Percentiles rank a stretch among this genome's conserved stretches.
Evolutionary conservation across 2,329 filamentous ascomycete genomes (phyloP).

Genomic region (Rugonectria rugulosa): DNA sequence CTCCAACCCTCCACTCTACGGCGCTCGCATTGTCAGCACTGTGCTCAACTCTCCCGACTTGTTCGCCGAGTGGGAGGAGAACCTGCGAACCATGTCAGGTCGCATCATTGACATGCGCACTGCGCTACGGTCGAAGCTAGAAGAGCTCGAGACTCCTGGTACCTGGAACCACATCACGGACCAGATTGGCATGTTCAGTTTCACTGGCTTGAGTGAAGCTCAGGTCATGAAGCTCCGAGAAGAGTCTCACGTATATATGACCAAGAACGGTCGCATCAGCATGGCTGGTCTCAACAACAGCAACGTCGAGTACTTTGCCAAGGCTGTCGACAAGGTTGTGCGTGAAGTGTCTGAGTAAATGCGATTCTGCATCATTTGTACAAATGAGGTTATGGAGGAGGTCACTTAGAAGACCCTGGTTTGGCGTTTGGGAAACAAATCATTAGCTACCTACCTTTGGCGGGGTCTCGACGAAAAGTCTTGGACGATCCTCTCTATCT

Average conservation of each 20-base stretch:
- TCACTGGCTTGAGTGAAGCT: constrained; percentile 78
- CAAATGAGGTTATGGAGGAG: constrained; percentile 37
- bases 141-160: constrained; percentile 85
- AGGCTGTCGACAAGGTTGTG: constrained; percentile 87
- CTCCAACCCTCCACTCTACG: constrained; percentile 94
- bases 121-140: constrained; percentile 78
- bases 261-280: constrained; percentile 96
- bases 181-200: constrained; percentile 99
- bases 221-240: constrained; percentile 76
- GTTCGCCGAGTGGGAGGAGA: constrained; percentile 91
- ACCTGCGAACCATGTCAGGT: constrained; percentile 92
- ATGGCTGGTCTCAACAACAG: constrained; percentile 96
- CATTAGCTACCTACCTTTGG: constrained; percentile 34
- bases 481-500: constrained; percentile 30
- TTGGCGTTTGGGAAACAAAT: constrained; percentile 36
- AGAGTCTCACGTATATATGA: constrained; percentile 85
- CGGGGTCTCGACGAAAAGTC: constrained; percentile 37
- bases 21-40: constrained; percentile 84
- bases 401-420: constrained; percentile 36
- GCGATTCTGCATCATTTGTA: constrained; percentile 30
- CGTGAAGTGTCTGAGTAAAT: constrained; percentile 33
- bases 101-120: constrained; percentile 93
- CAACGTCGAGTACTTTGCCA: constrained; percentile 93
- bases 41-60: constrained; percentile 84
- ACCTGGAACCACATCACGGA: constrained; percentile 97